Base-by-base conservation (phyloP, 805 yeast genomes). In the Millerago galiae region DNA sequence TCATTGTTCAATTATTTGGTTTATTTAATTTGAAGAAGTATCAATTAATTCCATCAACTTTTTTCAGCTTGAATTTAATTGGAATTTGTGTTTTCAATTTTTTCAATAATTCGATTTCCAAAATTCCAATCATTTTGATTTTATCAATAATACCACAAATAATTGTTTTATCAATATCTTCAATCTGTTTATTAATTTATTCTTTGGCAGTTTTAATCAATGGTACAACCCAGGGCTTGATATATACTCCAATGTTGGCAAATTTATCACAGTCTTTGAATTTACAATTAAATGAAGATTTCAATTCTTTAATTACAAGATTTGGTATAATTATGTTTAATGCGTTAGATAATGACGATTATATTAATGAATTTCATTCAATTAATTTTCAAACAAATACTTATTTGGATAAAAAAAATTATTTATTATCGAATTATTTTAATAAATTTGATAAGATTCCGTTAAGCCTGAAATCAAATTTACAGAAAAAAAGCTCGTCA, bases 81-180 rank as follows among this genome's bases (percentile, higher is more conserved):
- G 47, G 59, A 0, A 81, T 72, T 51, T 74, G 72, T 56, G 59
- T 67, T 9, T 56, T 61, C 25, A 62, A 72, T 2, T 51, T 75
- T 3, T 48, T 60, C 26, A 53, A 59, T 8, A 77, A 79, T 4
- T 55, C 65, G 7, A 49, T 77, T 2, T 54, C 65, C 10, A 60
- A 64, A 34, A 70, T 82, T 51, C 91, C 89, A 13, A 57, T 70
- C 8, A 69, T 75, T 5, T 72, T 81, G 24, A 59, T 76, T 12
- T 56, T 78, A 45, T 82, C 88, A 2, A 77, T 79, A 48, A 58
- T 77, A 12, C 95, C 95, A 1, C 90, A 85, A 53, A 57, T 83
- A 15, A 58, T 79, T 31, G 74, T 81, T 1, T 48, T 78, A 4
- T 44, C 55, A 5, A 70, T 83, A 14, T 74, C 79, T 6, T 12